phyloP scores from a whole-genome alignment of 805 yeast genomes.

The Candida schatavii region DNA sequence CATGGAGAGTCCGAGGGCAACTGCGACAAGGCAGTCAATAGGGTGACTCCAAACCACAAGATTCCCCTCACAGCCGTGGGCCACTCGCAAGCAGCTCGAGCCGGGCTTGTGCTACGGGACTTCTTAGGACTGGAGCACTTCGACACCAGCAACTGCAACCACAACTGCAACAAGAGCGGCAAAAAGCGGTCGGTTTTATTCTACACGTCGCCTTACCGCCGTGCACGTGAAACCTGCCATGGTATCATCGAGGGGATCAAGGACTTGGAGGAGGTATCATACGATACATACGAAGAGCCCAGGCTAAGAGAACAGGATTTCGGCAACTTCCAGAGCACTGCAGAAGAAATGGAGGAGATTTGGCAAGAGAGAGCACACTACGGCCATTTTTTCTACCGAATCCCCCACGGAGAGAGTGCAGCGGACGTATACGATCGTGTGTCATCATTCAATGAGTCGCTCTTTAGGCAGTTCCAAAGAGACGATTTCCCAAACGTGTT shows the following conservation, averaged over 20 bases:
- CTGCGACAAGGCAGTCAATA: conserved; percentile 77
- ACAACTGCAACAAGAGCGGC: conserved; percentile 6
- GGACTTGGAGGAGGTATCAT: conserved; percentile 41
- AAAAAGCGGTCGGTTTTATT: conserved; percentile 49
- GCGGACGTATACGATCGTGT: conserved; percentile 94
- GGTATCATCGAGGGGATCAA: conserved; percentile 60
- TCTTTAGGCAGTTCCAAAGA: conserved; percentile 73
- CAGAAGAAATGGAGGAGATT: conserved; percentile 72
- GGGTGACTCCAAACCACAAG: conserved; percentile 74
- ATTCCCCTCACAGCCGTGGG: conserved; percentile 74
- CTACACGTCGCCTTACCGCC: conserved; percentile 80
- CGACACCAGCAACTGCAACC: too few relatives aligned
- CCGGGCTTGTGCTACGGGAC: conserved; percentile 52
- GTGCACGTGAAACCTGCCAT: conserved; percentile 83
- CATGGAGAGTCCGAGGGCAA: conserved; percentile 95
- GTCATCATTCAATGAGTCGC: conserved; percentile 83
- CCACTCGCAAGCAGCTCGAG: conserved; percentile 56
- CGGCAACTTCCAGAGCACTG: conserved; percentile 83
- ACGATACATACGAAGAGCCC: conserved; percentile 78
- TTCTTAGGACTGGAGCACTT: conserved; percentile 38
- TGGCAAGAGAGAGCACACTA: conserved; percentile 85
- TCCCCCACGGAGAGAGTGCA: conserved; percentile 93
- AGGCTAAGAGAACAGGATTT: conserved; percentile 93
- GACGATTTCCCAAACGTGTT: conserved; percentile 75
- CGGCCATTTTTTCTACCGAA: conserved; percentile 78